These are phyloP conservation scores for Eucalyptus tenuipes DNA, from an alignment of 345 rosid species.

Conservation along the genomic window DNA sequence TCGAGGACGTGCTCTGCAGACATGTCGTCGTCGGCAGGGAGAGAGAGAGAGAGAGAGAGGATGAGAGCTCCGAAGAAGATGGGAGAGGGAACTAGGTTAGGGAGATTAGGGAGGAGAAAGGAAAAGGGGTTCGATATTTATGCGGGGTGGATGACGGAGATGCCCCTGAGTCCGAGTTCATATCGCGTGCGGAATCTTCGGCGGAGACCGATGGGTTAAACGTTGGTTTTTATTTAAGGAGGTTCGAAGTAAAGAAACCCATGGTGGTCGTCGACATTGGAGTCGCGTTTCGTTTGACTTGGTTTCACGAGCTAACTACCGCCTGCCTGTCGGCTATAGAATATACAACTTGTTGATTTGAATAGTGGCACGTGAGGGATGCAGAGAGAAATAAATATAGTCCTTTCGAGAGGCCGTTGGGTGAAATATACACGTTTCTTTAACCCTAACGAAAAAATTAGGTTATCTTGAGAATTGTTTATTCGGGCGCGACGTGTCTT, in stretches of 20 bases:
- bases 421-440: not conserved
- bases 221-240: not conserved
- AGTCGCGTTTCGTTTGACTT: not conserved
- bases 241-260: not conserved
- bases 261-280: not conserved
- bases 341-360: not conserved
- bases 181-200: not conserved
- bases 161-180: not conserved
- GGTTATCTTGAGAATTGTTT: not conserved
- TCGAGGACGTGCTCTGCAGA: not conserved
- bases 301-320: not conserved
- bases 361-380: not conserved
- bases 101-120: not conserved
- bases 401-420: not conserved
- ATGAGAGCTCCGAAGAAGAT: not conserved
- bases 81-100: not conserved
- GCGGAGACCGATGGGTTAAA: not conserved
- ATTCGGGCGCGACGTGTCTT: not conserved
- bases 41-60: not conserved
- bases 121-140: not conserved
- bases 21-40: not conserved
- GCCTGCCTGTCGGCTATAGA: not conserved
- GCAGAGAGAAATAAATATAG: not conserved
- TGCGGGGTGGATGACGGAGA: not conserved
- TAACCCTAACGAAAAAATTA: not conserved